These are phyloP conservation scores for Exophiala dermatitidis DNA, from an alignment of 2,329 filamentous ascomycete genomes.

Conservation along the genomic window DNA sequence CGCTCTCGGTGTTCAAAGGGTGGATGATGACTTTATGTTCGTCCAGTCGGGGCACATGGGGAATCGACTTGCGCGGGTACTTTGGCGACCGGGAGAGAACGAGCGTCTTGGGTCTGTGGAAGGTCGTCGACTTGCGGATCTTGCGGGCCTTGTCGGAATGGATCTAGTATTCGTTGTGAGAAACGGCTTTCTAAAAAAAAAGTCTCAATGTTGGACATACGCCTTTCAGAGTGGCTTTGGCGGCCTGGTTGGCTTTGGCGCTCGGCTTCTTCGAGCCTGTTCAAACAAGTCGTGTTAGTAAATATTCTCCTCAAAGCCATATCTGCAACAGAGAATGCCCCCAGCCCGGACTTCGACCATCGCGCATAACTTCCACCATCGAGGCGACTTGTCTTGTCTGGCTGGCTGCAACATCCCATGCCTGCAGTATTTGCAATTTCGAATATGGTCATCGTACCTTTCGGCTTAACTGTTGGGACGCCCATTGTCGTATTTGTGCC, in stretches of 20 bases:
- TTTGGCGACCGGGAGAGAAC: conserved; percentile 83
- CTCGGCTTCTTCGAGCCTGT: conserved; percentile 50
- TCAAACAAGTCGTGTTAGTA: conserved; percentile 6
- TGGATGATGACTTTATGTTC: conserved; percentile 96
- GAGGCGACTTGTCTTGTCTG: background rate
- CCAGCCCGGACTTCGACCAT: background rate
- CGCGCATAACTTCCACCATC: background rate
- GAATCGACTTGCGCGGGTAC: conserved; percentile 94
- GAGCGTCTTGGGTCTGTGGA: conserved; percentile 97
- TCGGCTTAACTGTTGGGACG: conserved; percentile 26
- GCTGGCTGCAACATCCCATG: background rate
- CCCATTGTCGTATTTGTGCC: conserved; percentile 26
- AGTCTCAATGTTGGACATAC: conserved; percentile 52
- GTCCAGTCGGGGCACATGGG: conserved; percentile 83
- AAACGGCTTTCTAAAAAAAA: background rate
- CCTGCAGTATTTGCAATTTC: background rate
- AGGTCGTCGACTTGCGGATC: conserved; percentile 84
- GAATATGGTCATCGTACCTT: conserved; percentile 20
- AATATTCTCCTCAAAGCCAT: background rate
- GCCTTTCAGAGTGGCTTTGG: conserved; percentile 93
- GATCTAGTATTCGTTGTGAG: conserved; percentile 42
- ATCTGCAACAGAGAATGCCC: background rate
- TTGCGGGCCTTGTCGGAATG: conserved; percentile 84
- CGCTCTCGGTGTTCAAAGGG: conserved; percentile 98
- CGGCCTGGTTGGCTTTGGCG: conserved; percentile 78